Base-by-base conservation (phyloP, 768 basidiomycete species). In the Fomitopsis serialis region DNA sequence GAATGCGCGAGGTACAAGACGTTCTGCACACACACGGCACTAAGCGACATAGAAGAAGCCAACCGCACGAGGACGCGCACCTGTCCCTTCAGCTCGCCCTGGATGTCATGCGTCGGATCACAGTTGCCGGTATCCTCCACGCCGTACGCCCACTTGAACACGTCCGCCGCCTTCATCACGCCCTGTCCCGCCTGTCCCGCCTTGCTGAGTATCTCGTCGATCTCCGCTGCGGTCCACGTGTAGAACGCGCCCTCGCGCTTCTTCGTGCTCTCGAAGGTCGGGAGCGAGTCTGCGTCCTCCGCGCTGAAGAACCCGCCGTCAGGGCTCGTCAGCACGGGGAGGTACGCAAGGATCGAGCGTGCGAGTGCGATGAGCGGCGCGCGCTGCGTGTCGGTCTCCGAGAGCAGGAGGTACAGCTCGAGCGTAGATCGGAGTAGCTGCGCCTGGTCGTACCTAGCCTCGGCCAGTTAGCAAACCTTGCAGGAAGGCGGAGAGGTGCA, bases 231-330 rank as follows among this genome's bases (percentile, higher is more conserved):
- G 3, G 60, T 67, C 72, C 73, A 75, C 9, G 70, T 67, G 25
- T 72, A 72, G 62, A 72, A 74, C 15, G 70, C 72, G 23, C 71
- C 72, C 56, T 73, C 71, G 63, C 62, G 59, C 55, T 61, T 59
- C 36, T 63, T 48, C 36, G 54, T 56, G 62, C 65, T 54, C 53
- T 68, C 57, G 50, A 48, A 48, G 3, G 58, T 48, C 22, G 68
- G 68, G 19, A 70, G 63, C 1, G 69, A 70, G 50, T 75, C 74
- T 1, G 74, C 74, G 54, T 75, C 74, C 50, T 75, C 72, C 0
- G 74, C 72, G 47, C 66, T 68, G 59, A 63, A 72, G 55, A 72
- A 70, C 11, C 66, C 73, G 21, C 67, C 71, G 25, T 61, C 60
- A 11, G 69, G 64, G 53, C 64, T 70, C 17, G 55, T 54, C 35